Conservation (phyloP, 495 filamentous ascomycete genomes). For the Annulohypoxylon bovei region DNA sequence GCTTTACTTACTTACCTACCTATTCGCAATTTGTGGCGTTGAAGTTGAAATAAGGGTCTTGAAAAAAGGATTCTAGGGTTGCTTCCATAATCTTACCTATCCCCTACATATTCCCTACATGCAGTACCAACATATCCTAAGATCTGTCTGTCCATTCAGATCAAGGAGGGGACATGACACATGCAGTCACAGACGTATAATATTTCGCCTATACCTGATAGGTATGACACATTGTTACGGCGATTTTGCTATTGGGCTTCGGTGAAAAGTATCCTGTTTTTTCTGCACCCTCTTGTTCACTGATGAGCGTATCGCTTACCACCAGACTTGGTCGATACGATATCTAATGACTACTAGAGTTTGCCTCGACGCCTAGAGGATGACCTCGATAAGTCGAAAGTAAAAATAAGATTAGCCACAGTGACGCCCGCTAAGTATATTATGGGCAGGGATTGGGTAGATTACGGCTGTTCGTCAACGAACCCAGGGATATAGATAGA, state of each 20-base stretch:
- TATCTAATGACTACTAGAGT: not conserved
- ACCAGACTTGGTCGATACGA: not conserved
- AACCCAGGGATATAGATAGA: not conserved
- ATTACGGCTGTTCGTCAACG: not conserved
- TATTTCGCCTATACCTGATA: not conserved
- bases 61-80: not conserved
- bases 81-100: constrained; percentile 1
- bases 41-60: not conserved
- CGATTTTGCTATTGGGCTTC: constrained; percentile 5
- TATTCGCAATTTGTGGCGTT: not conserved
- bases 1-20: not conserved
- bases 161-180: not conserved
- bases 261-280: constrained; percentile 2
- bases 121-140: not conserved
- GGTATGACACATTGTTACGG: not conserved
- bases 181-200: not conserved
- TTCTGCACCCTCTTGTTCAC: not conserved
- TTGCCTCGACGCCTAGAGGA: not conserved
- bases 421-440: not conserved
- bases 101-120: not conserved
- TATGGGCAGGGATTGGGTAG: not conserved
- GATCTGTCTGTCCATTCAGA: not conserved
- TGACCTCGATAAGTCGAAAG: not conserved
- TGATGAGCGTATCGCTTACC: not conserved
- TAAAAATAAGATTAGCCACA: not conserved